Base-by-base conservation (phyloP, 2,329 filamentous ascomycete genomes). In the Sclerotinia spermophila region DNA sequence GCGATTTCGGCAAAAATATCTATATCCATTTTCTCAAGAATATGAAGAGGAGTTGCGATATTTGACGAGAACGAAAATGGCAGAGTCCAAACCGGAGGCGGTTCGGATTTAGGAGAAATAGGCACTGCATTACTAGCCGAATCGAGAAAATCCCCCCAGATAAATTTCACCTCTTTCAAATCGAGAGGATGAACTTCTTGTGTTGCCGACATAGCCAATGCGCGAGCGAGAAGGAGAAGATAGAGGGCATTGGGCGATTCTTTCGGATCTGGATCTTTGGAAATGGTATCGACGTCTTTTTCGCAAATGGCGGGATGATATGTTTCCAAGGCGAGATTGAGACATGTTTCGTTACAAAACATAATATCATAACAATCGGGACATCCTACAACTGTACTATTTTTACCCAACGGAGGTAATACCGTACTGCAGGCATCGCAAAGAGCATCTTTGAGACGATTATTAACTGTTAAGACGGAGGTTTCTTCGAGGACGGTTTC, bases 391-490 rank as follows among this genome's bases (percentile, higher is more conserved):
- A 83, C 86, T 69, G 78, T 81, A 65, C 77, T 82, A 13, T 85
- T 80, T 65, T 73, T 71, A 35, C 80, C 82, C 38, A 92, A 82
- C 0, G 85, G 84, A 0, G 92, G 92, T 8, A 96, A 85, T 35
- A 88, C 87, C 11, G 86, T 85, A 76, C 93, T 93, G 80, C 95
- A 98, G 21, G 94, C 94, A 80, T 98, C 95, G 80, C 95, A 98
- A 42, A 95, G 86, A 6, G 91, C 86, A 73, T 97, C 94, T 78
- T 96, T 93, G 19, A 96, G 86, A 42, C 93, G 89, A 79, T 96
- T 96, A 76, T 95, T 96, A 60, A 93, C 94, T 2, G 94, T 97
- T 55, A 99, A 83, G 11, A 97, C 86, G 13, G 94, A 96, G 72
- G 91, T 92, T 78, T 99, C 96, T 62, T 87, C 84, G 42, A 99